phyloP scores from a whole-genome alignment of 2,329 filamentous ascomycete species.

The Emericellopsis cladophorae region DNA sequence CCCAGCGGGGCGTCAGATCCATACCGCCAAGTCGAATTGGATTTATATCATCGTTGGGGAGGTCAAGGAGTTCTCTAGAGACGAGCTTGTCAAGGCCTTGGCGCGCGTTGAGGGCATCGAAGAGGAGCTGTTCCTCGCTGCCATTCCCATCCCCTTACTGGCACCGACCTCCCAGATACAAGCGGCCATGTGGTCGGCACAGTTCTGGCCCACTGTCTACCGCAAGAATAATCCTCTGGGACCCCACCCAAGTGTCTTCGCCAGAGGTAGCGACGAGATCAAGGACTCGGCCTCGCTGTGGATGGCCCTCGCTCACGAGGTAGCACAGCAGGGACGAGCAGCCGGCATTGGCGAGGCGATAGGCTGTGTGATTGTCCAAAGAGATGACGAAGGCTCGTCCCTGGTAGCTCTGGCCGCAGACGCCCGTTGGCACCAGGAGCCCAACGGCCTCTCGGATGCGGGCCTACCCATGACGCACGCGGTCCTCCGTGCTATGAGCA shows the following conservation, averaged over 20 bases:
- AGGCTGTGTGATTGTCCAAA: conserved; percentile 65
- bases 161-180: conserved; percentile 66
- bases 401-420: conserved; percentile 67
- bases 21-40: conserved; percentile 47
- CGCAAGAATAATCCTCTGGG: conserved; percentile 80
- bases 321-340: conserved; percentile 45
- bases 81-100: conserved; percentile 36
- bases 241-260: conserved; percentile 65
- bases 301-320: conserved; percentile 54
- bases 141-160: conserved; percentile 57
- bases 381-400: conserved; percentile 34
- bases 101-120: conserved; percentile 36
- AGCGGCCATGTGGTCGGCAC: conserved; percentile 58
- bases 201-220: conserved; percentile 79
- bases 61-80: conserved; percentile 35
- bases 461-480: conserved; percentile 72
- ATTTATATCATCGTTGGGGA: conserved; percentile 46
- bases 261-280: conserved; percentile 57
- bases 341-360: conserved; percentile 53
- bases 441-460: conserved; percentile 24
- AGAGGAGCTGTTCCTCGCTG: conserved; percentile 42
- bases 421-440: conserved; percentile 53
- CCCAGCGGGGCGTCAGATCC: conserved; percentile 39
- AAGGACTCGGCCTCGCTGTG: conserved; percentile 49
- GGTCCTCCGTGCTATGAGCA: conserved; percentile 67